These are phyloP conservation scores for Mycena filopes DNA, from an alignment of 768 basidiomycete genomes.

Conservation along the genomic window DNA sequence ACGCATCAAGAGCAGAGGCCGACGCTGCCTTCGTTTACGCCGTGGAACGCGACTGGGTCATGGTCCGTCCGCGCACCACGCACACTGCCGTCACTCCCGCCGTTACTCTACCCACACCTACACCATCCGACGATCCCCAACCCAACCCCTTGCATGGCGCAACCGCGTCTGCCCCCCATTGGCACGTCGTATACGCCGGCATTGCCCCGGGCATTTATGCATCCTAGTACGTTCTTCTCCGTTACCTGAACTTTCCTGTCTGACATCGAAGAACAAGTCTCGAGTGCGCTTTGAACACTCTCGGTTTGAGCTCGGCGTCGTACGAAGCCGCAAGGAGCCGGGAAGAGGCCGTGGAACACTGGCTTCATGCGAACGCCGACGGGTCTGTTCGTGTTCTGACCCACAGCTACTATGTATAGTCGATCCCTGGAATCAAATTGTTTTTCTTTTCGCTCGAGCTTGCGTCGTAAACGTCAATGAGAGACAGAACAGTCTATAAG, in stretches of 20 bases:
- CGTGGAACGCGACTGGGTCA: neutral
- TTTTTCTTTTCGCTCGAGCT: too few species aligned
- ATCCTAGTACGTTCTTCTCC: neutral
- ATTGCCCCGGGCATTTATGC: neutral
- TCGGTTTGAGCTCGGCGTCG: neutral
- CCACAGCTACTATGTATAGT: neutral
- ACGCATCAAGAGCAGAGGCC: neutral
- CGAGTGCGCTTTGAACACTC: neutral
- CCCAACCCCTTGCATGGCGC: neutral
- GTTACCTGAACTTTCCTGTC: too few species aligned
- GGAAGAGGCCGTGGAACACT: neutral
- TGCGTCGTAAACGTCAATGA: neutral
- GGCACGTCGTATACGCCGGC: neutral
- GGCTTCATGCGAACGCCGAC: neutral
- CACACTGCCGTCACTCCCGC: too few species aligned
- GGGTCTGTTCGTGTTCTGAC: neutral
- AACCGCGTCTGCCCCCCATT: neutral
- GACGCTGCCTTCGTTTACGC: neutral
- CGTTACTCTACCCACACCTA: neutral
- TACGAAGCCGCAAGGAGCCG: neutral
- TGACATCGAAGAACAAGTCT: neutral
- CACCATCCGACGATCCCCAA: neutral
- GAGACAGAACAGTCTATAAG: neutral
- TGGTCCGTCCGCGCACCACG: neutral
- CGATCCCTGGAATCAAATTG: neutral